Conservation (phyloP, 768 basidiomycete genomes). For the Boletus fagicola region DNA sequence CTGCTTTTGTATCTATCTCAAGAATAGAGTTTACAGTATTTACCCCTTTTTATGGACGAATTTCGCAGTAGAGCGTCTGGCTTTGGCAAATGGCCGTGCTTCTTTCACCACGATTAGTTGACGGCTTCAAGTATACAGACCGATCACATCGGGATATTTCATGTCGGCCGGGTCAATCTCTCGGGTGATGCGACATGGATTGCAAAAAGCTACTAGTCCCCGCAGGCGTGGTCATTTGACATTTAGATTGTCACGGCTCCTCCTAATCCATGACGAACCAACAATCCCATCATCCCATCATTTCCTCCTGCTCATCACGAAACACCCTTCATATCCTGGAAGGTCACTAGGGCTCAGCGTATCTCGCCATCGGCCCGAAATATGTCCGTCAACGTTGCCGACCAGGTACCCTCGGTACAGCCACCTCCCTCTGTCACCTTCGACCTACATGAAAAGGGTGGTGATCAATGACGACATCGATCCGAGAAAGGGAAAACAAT, state of each 20-base stretch:
- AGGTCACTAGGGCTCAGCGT: conserved; percentile 61
- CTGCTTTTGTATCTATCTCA: conserved; percentile 3
- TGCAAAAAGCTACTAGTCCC: background rate
- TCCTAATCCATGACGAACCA: background rate
- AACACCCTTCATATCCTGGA: conserved; percentile 84
- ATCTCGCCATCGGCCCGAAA: conserved; percentile 88
- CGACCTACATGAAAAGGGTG: conserved; percentile 41
- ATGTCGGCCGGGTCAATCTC: background rate
- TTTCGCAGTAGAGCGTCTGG: background rate
- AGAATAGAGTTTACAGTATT: conserved; percentile 2
- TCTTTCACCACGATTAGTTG: background rate
- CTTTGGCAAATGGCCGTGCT: background rate
- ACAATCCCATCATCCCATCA: conserved; percentile 23
- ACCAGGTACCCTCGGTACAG: conserved; percentile 82
- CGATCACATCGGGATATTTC: background rate
- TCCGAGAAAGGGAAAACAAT: background rate
- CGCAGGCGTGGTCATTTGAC: background rate
- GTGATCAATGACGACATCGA: conserved; percentile 1
- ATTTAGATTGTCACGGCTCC: too few relatives aligned
- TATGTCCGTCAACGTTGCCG: conserved; percentile 62
- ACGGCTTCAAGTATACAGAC: background rate
- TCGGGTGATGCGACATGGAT: background rate
- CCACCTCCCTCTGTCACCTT: conserved; percentile 78
- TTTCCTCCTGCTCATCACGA: conserved; percentile 67
- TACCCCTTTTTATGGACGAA: background rate